These are phyloP conservation scores for Fusarium sp. DNA, from an alignment of 2,329 filamentous ascomycete species.

Conservation along the genomic window DNA sequence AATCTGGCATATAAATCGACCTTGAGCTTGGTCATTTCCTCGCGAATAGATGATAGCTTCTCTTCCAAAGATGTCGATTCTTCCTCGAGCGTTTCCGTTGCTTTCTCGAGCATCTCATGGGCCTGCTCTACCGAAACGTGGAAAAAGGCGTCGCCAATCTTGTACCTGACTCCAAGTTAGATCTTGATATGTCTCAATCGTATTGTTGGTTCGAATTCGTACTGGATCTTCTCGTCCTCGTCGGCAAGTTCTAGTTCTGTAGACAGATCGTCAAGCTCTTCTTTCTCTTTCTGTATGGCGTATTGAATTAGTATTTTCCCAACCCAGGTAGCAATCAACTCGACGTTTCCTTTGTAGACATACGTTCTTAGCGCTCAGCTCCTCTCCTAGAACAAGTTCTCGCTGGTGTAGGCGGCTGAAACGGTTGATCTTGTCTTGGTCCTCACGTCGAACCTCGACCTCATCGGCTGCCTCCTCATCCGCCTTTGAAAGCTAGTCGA, in stretches of 20 bases:
- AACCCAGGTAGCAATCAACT: background rate
- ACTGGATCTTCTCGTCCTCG: slow-evolving; percentile 94
- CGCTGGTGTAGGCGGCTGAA: slow-evolving; percentile 95
- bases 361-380: slow-evolving; percentile 83
- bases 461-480: slow-evolving; percentile 88
- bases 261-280: slow-evolving; percentile 93
- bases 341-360: slow-evolving; percentile 44
- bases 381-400: slow-evolving; percentile 80
- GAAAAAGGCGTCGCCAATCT: slow-evolving; percentile 96
- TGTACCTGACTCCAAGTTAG: slow-evolving; percentile 73
- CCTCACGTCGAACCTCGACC: slow-evolving; percentile 92
- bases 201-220: slow-evolving; percentile 52
- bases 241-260: slow-evolving; percentile 93
- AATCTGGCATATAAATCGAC: slow-evolving; percentile 94
- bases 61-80: slow-evolving; percentile 83
- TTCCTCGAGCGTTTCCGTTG: slow-evolving; percentile 78
- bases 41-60: slow-evolving; percentile 76
- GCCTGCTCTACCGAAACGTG: slow-evolving; percentile 85
- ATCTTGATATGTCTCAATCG: background rate
- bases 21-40: slow-evolving; percentile 92
- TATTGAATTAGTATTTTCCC: slow-evolving; percentile 33
- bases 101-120: slow-evolving; percentile 81
- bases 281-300: slow-evolving; percentile 87
- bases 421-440: slow-evolving; percentile 98
- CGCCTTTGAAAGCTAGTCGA: slow-evolving; percentile 84